phyloP scores from a whole-genome alignment of 805 yeast species.

The Brettanomyces naardenensis region DNA sequence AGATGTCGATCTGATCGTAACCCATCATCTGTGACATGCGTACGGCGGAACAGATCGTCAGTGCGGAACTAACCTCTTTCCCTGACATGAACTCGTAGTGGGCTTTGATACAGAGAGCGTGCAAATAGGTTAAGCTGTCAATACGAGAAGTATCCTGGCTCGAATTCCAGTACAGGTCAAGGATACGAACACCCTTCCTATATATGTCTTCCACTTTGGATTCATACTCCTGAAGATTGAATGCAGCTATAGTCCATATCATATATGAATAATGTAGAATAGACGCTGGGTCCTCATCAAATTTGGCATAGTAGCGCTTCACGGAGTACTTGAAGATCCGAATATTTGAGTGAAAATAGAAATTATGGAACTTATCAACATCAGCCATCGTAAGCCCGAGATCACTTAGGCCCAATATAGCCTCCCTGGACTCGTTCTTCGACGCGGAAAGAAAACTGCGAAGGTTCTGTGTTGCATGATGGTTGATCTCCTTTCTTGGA shows the following conservation, averaged over 20 bases:
- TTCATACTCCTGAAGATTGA: slow-evolving; percentile 13
- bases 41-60: slow-evolving; percentile 19
- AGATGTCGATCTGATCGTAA: slow-evolving; percentile 23
- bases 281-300: slow-evolving; percentile 12
- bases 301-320: slow-evolving; percentile 14
- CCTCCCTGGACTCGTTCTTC: slow-evolving; percentile 3
- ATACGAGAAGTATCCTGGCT: slow-evolving; percentile 9
- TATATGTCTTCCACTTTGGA: slow-evolving; percentile 14
- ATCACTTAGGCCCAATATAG: slow-evolving; percentile 9
- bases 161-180: slow-evolving; percentile 14
- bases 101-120: slow-evolving; percentile 18
- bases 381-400: slow-evolving; percentile 16
- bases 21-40: slow-evolving; percentile 23
- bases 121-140: slow-evolving; percentile 19
- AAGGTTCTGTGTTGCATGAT: neutral
- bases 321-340: slow-evolving; percentile 13
- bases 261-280: slow-evolving; percentile 16
- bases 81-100: slow-evolving; percentile 20
- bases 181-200: slow-evolving; percentile 9
- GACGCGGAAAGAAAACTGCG: slow-evolving; percentile 2
- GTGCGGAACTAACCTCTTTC: slow-evolving; percentile 21
- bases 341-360: slow-evolving; percentile 8
- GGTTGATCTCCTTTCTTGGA: neutral
- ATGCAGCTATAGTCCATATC: slow-evolving; percentile 17
- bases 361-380: slow-evolving; percentile 13